Base-by-base conservation (phyloP, 2,329 filamentous ascomycete genomes). In the Trichoderma simmonsii region DNA sequence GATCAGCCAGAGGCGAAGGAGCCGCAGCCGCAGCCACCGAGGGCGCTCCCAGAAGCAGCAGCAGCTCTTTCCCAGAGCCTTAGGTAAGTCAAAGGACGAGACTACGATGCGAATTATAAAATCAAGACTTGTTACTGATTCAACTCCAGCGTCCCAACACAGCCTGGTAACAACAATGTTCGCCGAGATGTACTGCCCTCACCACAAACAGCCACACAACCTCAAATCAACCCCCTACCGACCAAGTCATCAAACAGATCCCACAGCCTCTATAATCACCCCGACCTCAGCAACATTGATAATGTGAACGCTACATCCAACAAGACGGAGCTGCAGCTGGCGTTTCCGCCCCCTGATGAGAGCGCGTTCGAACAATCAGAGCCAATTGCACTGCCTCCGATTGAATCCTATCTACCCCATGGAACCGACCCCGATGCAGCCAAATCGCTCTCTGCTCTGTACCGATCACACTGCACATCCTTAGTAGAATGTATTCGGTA, bases 401-500 rank as follows among this genome's bases (percentile, higher is more conserved):
- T 99, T 76, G 90, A 93, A 74, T 86, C 89, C 6, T 97, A 94
- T 79, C 85, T 97, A 3, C 95, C 95, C 1, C 83, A 84, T 3
- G 92, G 93, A 71, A 97, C 95, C 7, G 96, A 99, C 80, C 85
- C 88, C 1, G 95, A 98, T 78, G 92, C 94, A 8, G 95, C 94
- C 30, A 93, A 93, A 77, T 95, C 94, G 4, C 85, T 99, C 26
- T 90, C 90, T 48, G 95, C 95, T 5, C 86, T 98, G 28, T 99
- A 99, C 79, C 90, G 94, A 64, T 96, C 95, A 3, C 95, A 98
- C 79, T 97, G 95, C 80, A 98, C 96, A 15, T 98, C 95, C 1
- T 87, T 99, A 6, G 92, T 99, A 36, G 96, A 99, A 81, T 95
- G 94, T 77, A 94, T 99, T 73, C 92, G 96, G 34, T 98, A 93